Evolutionary conservation across 768 basidiomycete species (phyloP).

Genomic region (Leccinum sublutescens): DNA sequence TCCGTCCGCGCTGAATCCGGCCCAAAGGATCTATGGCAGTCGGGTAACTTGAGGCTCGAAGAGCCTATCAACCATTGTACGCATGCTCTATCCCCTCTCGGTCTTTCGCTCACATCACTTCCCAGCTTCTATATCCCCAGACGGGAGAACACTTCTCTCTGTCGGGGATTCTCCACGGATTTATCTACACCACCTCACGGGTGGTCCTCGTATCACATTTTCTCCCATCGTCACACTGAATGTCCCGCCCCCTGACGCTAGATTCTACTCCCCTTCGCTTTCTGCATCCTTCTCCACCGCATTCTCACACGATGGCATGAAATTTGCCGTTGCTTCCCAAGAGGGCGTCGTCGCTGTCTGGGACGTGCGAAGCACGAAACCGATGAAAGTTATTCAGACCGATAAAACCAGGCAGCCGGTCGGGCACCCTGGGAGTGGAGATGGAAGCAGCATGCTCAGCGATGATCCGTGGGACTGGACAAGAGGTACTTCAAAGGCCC

Average conservation of each 20-base stretch:
- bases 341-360: slow-evolving; percentile 79
- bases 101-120: slow-evolving; percentile 9
- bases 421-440: slow-evolving; percentile 36
- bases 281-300: slow-evolving; percentile 79
- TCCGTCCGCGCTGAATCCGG: slow-evolving; percentile 47
- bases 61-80: slow-evolving; percentile 82
- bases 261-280: slow-evolving; percentile 42
- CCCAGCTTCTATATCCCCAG: slow-evolving; percentile 84
- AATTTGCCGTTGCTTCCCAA: slow-evolving; percentile 83
- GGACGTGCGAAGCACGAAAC: slow-evolving; percentile 76
- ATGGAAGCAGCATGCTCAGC: slow-evolving; percentile 50
- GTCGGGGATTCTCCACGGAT: slow-evolving; percentile 91
- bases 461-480: slow-evolving; percentile 73
- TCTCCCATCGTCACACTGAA: slow-evolving; percentile 65
- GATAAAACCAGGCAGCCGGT: slow-evolving; percentile 35
- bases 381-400: slow-evolving; percentile 67
- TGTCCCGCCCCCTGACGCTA: slow-evolving; percentile 55
- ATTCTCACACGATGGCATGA: slow-evolving; percentile 71
- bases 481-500: slow-evolving; percentile 52
- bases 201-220: slow-evolving; percentile 60
- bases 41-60: slow-evolving; percentile 54
- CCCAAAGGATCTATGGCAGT: slow-evolving; percentile 44
- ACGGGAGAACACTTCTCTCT: slow-evolving; percentile 80
- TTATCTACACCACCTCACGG: slow-evolving; percentile 74
- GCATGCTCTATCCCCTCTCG: slow-evolving; percentile 27